phyloP scores from a whole-genome alignment of 768 basidiomycete genomes.

The Russula foetens region DNA sequence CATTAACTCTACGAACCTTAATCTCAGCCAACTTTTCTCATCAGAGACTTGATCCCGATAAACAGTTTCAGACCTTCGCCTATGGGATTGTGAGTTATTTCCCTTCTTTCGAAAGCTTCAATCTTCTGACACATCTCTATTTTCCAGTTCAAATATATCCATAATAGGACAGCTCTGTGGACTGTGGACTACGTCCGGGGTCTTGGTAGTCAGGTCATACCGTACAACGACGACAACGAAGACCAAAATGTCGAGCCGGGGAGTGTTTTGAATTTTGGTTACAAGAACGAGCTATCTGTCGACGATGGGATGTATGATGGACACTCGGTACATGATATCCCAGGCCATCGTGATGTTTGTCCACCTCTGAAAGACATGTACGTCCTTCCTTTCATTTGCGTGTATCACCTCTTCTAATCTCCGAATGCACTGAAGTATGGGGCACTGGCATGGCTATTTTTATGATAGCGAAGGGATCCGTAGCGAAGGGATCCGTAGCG shows the following conservation, averaged over 20 bases:
- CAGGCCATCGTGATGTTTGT: not conserved
- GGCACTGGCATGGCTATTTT: conserved; percentile 12
- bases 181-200: too few relatives aligned
- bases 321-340: not conserved
- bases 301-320: conserved; percentile 8
- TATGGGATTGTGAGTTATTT: conserved; percentile 16
- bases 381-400: not conserved
- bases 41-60: conserved; percentile 14
- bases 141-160: too few relatives aligned
- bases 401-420: not conserved
- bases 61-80: conserved; percentile 21
- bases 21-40: conserved; percentile 21
- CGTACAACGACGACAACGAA: too few relatives aligned
- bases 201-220: too few relatives aligned
- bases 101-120: not conserved
- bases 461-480: not conserved
- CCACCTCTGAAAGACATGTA: conserved; percentile 2
- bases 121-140: too few relatives aligned
- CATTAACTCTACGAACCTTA: too few relatives aligned
- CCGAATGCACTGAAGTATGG: not conserved
- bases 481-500: not conserved
- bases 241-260: too few relatives aligned
- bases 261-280: too few relatives aligned
- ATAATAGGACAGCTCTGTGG: too few relatives aligned
- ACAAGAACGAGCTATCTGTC: not conserved